phyloP scores from a whole-genome alignment of 2,329 filamentous ascomycete genomes.

The Cladosporium sp. region DNA sequence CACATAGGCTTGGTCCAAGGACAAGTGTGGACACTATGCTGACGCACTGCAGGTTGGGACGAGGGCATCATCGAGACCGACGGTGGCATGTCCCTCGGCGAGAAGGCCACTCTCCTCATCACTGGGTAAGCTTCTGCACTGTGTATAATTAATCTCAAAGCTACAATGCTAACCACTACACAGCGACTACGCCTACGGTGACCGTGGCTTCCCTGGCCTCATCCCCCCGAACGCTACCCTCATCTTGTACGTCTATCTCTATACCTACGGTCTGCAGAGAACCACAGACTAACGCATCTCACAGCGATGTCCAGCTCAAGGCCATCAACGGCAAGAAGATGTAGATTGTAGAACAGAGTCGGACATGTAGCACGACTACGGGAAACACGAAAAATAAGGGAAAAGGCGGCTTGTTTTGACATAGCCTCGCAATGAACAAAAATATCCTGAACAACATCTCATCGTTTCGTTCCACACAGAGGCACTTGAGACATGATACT shows the following conservation, averaged over 20 bases:
- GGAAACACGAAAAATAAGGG: constrained; percentile 5
- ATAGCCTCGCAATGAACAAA: constrained; percentile 1
- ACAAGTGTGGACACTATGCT: not conserved
- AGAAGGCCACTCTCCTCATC: constrained; percentile 83
- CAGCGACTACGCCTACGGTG: constrained; percentile 64
- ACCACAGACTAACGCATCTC: not conserved
- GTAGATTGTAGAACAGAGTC: constrained; percentile 1
- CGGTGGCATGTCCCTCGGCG: constrained; percentile 76
- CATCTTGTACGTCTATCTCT: constrained; percentile 63
- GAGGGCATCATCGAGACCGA: constrained; percentile 61
- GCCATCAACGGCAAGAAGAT: constrained; percentile 50
- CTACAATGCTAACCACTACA: constrained; percentile 3
- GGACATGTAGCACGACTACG: not conserved
- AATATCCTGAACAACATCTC: not conserved
- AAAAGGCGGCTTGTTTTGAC: not conserved
- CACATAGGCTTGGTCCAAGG: too few relatives aligned
- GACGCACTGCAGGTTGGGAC: constrained; percentile 43
- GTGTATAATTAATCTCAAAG: not conserved
- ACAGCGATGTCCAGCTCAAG: constrained; percentile 66
- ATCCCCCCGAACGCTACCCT: constrained; percentile 73
- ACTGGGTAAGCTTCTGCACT: constrained; percentile 55
- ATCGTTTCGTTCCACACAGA: too few relatives aligned
- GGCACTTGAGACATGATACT: too few relatives aligned
- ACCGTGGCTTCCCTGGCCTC: constrained; percentile 66
- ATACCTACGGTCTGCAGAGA: too few relatives aligned